These are phyloP conservation scores for Clathrospora elynae DNA, from an alignment of 2,329 filamentous ascomycete genomes.

Conservation along the genomic window DNA sequence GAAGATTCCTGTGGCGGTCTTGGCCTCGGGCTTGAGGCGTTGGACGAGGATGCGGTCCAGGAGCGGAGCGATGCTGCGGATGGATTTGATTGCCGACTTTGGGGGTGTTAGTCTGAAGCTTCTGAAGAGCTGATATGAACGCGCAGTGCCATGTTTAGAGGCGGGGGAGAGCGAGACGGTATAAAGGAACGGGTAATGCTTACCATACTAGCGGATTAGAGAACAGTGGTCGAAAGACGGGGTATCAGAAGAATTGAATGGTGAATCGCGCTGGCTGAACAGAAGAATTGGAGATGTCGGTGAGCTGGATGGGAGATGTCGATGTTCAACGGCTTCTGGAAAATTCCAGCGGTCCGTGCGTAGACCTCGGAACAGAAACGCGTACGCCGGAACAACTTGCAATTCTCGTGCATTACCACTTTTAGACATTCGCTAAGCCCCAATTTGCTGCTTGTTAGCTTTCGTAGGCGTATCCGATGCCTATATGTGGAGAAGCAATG, in stretches of 20 bases:
- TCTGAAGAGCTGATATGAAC: neutral
- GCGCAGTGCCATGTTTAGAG: neutral
- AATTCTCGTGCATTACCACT: conserved; percentile 15
- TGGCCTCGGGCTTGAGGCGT: conserved; percentile 94
- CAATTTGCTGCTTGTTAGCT: neutral
- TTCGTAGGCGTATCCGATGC: conserved; percentile 20
- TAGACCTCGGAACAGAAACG: conserved; percentile 22
- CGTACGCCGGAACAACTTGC: too few species aligned
- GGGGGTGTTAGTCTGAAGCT: conserved; percentile 10
- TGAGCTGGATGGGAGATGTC: conserved; percentile 3
- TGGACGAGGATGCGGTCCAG: conserved; percentile 98
- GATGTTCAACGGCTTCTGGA: conserved; percentile 16
- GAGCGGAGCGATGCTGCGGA: conserved; percentile 92
- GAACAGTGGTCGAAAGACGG: conserved; percentile 13
- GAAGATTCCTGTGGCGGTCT: conserved; percentile 96
- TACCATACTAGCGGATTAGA: conserved; percentile 26
- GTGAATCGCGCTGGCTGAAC: conserved; percentile 11
- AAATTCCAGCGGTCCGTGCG: conserved; percentile 25
- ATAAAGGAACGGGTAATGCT: conserved; percentile 6
- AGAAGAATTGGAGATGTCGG: conserved; percentile 18
- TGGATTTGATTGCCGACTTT: conserved; percentile 77
- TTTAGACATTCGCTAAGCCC: neutral
- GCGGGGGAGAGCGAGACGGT: conserved; percentile 2
- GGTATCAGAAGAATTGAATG: conserved; percentile 23
- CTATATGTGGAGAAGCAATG: conserved; percentile 47